Percentiles rank a stretch among this genome's conserved stretches.
Evolutionary conservation across 164 flowering plant species (phyloP).

Genomic region (Vitis rotundifolia): DNA sequence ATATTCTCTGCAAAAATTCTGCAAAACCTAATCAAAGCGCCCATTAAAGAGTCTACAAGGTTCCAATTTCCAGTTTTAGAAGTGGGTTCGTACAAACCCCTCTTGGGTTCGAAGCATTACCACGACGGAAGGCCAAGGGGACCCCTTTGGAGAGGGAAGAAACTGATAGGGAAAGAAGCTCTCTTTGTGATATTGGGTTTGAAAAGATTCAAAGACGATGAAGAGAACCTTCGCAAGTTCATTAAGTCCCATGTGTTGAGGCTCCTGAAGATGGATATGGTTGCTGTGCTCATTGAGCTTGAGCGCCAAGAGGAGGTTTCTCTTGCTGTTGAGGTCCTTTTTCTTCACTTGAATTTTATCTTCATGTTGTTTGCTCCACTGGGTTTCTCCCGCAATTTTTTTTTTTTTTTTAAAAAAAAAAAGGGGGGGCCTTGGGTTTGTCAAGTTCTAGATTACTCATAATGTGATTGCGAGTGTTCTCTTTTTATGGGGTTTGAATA

Average conservation of each 20-base stretch:
- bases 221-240: slow-evolving; percentile 70
- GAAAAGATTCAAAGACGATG: slow-evolving; percentile 77
- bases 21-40: slow-evolving; percentile 10
- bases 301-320: slow-evolving; percentile 80
- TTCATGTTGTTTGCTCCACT: background rate
- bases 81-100: background rate
- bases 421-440: too few species aligned
- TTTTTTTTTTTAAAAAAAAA: background rate
- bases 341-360: background rate
- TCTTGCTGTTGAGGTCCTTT: slow-evolving; percentile 64
- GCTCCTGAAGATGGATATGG: slow-evolving; percentile 84
- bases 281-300: slow-evolving; percentile 76
- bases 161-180: slow-evolving; percentile 86
- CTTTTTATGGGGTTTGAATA: too few species aligned
- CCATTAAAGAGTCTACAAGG: slow-evolving; percentile 7
- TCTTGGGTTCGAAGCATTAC: slow-evolving; percentile 25
- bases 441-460: too few species aligned
- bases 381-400: background rate
- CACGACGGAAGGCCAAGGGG: slow-evolving; percentile 97
- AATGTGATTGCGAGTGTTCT: too few species aligned
- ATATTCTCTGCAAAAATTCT: slow-evolving; percentile 22
- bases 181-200: slow-evolving; percentile 68
- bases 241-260: slow-evolving; percentile 67
- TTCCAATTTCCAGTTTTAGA: slow-evolving; percentile 1
- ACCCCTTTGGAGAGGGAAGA: slow-evolving; percentile 88